Evolutionary conservation across 2,329 filamentous ascomycete species (phyloP), one percentile per base, ranked within the genome.

Genomic region (Balansia obtecta): DNA sequence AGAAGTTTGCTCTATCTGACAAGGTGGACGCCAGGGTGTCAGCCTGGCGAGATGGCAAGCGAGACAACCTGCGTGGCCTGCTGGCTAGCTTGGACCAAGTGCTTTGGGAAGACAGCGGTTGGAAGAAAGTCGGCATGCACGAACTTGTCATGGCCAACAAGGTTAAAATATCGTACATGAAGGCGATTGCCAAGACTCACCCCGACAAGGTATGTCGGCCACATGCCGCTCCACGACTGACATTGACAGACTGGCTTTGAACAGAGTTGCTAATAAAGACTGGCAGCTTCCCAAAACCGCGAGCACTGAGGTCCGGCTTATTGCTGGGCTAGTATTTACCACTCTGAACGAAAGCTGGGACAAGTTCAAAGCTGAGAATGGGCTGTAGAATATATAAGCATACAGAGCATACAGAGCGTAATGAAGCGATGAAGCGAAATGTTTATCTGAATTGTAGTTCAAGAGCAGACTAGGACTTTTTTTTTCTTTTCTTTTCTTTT

Each of bases 161-260:
- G 74, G 93, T 97, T 65, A 98, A 98, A 79, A 85, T 98, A 56
- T 76, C 86, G 53, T 98, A 98, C 65, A 97, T 98, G 93, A 96
- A 95, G 78, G 93, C 91, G 6, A 97, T 98, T 76, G 88, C 85
- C 11, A 97, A 96, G 75, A 93, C 93, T 58, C 93, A 98, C 75
- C 93, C 93, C 53, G 93, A 98, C 67, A 98, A 98, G 85, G 93
- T 96, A 75, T 68, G 80, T 41, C 3, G 4, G 2, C 12, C 16
- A 7, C 2, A 13, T 6, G 32, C 10, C 12, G 9, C n/a, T 16
- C 9, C 27, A 27, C 8, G 8, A 27, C 2, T 27, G 27, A 27
- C 27, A 27, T 27, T 27, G 27, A 27, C 27, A 27, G 27, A 27
- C 27, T 27, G 27, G 27, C 27, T 27, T 27, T 27, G 27, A 27